Percentiles rank a stretch among this genome's conserved stretches.
phyloP scores from a whole-genome alignment of 148 eudicot species.

The Chenopodium suecicum region DNA sequence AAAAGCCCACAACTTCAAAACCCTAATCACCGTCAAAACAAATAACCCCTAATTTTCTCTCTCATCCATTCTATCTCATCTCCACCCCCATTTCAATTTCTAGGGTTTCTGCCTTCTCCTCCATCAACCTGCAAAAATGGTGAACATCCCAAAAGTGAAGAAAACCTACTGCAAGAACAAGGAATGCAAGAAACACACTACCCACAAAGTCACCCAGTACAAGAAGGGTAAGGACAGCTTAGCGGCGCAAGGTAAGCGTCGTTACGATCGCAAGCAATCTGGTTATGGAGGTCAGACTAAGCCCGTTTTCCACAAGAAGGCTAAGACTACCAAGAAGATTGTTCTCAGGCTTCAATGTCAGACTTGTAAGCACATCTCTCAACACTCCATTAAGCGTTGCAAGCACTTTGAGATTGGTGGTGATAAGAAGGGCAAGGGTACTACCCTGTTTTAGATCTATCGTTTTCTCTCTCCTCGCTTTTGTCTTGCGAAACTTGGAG shows the following conservation, averaged over 20 bases:
- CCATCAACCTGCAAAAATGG: slow-evolving; percentile 26
- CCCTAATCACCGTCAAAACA: slow-evolving; percentile 4
- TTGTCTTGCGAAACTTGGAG: too few relatives aligned
- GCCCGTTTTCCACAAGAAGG: slow-evolving; percentile 85
- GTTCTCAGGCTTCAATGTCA: slow-evolving; percentile 80
- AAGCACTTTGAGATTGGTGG: slow-evolving; percentile 58
- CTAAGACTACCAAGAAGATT: slow-evolving; percentile 75
- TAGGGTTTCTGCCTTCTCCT: not conserved
- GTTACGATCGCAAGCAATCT: slow-evolving; percentile 78
- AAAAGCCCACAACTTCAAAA: not conserved
- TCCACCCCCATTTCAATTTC: not conserved
- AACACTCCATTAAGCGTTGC: slow-evolving; percentile 67
- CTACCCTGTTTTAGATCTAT: slow-evolving; percentile 33
- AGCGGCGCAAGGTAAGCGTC: slow-evolving; percentile 78
- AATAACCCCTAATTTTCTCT: not conserved
- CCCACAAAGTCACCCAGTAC: slow-evolving; percentile 80
- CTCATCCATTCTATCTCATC: not conserved
- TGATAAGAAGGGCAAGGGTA: slow-evolving; percentile 55
- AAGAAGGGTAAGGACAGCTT: slow-evolving; percentile 83
- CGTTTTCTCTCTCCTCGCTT: not conserved
- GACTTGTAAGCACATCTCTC: slow-evolving; percentile 73
- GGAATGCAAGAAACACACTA: slow-evolving; percentile 71
- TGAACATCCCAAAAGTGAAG: slow-evolving; percentile 81
- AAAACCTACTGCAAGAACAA: slow-evolving; percentile 84
- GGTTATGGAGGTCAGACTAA: slow-evolving; percentile 90